phyloP scores from a whole-genome alignment of 2,329 filamentous ascomycete genomes.

The Nothophoma quercina region DNA sequence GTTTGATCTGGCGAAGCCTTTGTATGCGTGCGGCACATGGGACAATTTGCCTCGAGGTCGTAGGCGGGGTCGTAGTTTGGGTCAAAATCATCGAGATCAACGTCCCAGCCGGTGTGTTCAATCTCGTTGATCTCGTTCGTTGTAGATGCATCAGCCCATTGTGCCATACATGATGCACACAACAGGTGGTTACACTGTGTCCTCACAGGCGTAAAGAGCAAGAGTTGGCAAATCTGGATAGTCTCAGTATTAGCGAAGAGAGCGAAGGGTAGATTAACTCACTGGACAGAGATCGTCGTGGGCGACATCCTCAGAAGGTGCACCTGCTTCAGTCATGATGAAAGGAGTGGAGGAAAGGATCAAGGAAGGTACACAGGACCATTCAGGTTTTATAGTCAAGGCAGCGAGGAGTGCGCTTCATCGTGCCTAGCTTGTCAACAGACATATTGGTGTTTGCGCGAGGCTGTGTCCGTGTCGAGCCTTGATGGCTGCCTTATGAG shows the following conservation, averaged over 20 bases:
- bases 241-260: not conserved
- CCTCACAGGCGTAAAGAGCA: conserved; percentile 53
- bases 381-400: not conserved
- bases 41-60: conserved; percentile 53
- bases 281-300: conserved; percentile 56
- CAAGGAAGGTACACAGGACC: not conserved
- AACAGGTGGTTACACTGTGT: conserved; percentile 55
- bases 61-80: conserved; percentile 38
- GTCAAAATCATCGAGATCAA: conserved; percentile 51
- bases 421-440: not conserved
- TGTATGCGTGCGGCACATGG: conserved; percentile 56
- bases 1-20: conserved; percentile 41
- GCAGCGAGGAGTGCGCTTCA: not conserved
- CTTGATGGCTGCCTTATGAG: conserved; percentile 5
- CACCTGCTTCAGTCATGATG: conserved; percentile 22
- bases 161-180: conserved; percentile 56
- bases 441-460: not conserved
- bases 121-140: conserved; percentile 44
- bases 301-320: conserved; percentile 30
- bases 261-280: not conserved
- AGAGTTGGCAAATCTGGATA: conserved; percentile 52
- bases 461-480: not conserved
- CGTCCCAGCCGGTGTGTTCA: conserved; percentile 48
- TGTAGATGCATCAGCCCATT: conserved; percentile 55
- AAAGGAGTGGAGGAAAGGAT: not conserved